Evolutionary conservation across 208 protist genomes (phyloP), one percentile per base, ranked within the genome.

Genomic region (Angomonas ambiguus): DNA sequence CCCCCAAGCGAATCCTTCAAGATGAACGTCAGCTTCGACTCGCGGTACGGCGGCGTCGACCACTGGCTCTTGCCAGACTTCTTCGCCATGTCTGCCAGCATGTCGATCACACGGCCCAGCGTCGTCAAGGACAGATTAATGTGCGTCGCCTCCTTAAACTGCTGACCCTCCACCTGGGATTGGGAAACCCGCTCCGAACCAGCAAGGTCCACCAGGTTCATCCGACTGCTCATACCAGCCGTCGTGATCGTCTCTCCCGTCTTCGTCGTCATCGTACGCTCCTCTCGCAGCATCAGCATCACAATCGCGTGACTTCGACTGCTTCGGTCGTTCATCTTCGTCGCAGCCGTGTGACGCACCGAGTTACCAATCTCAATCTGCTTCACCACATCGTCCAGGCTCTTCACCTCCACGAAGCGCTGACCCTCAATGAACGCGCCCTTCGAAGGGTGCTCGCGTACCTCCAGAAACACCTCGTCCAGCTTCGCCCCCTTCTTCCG

Each of bases 171-270:
- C 24, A 82, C 91, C 5, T 80, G 79, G 41, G 69, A 82, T 31
- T 76, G 76, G 11, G 65, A 71, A 31, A 81, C 78, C 2, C 94
- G 72, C 70, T 98, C 93, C 8, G 82, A 93, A 18, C 95, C 95
- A 2, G 95, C 95, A 45, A 97, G 85, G 72, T 98, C 95, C n/a
- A 97, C 84, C 16, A 98, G 83, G 67, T 96, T 95, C 22, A 94
- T 69, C 48, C 85, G 83, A 67, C 80, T 85, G 35, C 10, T 82
- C 45, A 62, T 75, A 3, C 56, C 35, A 2, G 56, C 56, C 13
- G 69, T 89, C 91, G 93, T 96, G 35, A 79, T 80, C 11, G 91
- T 94, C 56, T 95, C 91, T 20, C 65, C 69, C 1, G 27, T 49
- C 72, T 49, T 81, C 79, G 33, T 62, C 48, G 41, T 72, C 48